phyloP scores from a whole-genome alignment of 495 filamentous ascomycete species.

The Chaetomium cochliodes region DNA sequence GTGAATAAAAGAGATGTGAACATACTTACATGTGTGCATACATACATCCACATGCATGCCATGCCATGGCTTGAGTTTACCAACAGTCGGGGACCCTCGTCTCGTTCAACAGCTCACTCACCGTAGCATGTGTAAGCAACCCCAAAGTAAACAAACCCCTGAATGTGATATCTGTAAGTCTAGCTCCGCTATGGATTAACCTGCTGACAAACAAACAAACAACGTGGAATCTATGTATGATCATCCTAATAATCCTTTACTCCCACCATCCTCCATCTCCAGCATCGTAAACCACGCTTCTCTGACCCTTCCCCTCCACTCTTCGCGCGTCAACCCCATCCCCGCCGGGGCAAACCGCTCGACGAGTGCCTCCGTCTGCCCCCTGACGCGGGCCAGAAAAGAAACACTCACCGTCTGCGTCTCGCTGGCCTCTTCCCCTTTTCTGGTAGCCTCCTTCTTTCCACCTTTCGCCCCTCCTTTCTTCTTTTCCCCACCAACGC shows the following conservation, averaged over 20 bases:
- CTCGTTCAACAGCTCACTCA: background rate
- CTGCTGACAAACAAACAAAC: background rate
- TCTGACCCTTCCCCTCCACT: background rate
- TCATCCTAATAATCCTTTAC: background rate
- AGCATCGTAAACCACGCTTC: background rate
- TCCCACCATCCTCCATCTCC: background rate
- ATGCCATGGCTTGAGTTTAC: too few species aligned
- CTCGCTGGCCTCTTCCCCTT: background rate
- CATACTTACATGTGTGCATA: too few species aligned
- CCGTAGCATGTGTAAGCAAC: too few species aligned
- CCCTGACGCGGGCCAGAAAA: background rate
- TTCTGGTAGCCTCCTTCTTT: background rate
- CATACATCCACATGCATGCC: background rate
- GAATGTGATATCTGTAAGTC: background rate
- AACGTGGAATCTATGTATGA: background rate
- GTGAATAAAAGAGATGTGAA: background rate
- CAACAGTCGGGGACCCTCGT: background rate
- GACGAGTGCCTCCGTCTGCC: background rate
- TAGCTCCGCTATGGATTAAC: slow-evolving; percentile 1
- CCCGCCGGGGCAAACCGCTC: background rate
- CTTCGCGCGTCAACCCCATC: background rate
- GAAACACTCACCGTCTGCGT: background rate
- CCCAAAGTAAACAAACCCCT: slow-evolving; percentile 12
- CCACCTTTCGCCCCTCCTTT: background rate
- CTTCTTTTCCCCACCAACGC: background rate